Evolutionary conservation across 2,329 filamentous ascomycete species (phyloP).

Genomic region (Apiospora saccharicola): DNA sequence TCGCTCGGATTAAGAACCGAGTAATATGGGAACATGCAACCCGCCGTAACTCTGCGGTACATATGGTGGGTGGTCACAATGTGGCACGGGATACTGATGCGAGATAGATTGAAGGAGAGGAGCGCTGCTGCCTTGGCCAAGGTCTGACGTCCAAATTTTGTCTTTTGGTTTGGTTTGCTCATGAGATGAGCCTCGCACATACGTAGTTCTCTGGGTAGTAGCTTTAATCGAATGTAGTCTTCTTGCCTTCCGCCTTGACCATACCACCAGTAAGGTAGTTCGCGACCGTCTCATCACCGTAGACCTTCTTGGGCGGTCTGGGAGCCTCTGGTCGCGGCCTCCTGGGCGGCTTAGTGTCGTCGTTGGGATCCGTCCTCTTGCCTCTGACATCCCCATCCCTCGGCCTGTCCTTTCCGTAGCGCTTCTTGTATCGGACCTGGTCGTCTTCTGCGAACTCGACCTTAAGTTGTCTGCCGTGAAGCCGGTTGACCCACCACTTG

Average conservation of each 20-base stretch:
- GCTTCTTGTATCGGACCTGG: constrained; percentile 88
- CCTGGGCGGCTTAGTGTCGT: neutral
- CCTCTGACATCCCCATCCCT: constrained; percentile 38
- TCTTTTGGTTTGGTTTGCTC: neutral
- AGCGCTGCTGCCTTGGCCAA: neutral
- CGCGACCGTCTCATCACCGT: constrained; percentile 58
- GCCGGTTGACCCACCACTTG: constrained; percentile 86
- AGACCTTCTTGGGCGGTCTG: constrained; percentile 38
- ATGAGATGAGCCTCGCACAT: neutral
- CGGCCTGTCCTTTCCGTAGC: constrained; percentile 77
- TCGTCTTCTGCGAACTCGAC: constrained; percentile 95
- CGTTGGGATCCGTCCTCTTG: constrained; percentile 41
- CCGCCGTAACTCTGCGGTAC: neutral
- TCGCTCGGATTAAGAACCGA: constrained; percentile 10
- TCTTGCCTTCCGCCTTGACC: constrained; percentile 80
- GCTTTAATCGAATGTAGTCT: constrained; percentile 77
- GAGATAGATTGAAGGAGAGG: neutral
- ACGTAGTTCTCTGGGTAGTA: neutral
- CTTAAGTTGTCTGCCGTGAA: constrained; percentile 81
- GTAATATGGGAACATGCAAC: neutral
- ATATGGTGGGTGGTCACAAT: neutral
- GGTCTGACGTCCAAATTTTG: neutral
- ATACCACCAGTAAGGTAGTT: constrained; percentile 77
- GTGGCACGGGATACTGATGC: neutral
- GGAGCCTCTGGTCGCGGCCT: neutral